Percentiles rank a stretch among this genome's conserved stretches.
These are phyloP conservation scores for Aureobasidium sp. DNA, from an alignment of 2,329 filamentous ascomycete species.

Conservation along the genomic window DNA sequence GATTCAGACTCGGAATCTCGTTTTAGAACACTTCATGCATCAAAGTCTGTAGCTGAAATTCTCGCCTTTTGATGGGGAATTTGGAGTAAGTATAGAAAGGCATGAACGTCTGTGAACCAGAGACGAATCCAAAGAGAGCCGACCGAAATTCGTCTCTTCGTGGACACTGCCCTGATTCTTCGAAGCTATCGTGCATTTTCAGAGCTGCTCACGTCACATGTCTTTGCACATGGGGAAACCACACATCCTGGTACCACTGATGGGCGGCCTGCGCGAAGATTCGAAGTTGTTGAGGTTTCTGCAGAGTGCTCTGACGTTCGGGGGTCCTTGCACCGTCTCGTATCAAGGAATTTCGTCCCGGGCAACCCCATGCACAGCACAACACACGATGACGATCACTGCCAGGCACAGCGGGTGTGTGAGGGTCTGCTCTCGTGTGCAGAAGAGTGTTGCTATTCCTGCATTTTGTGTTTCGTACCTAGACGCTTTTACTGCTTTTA, in stretches of 20 bases:
- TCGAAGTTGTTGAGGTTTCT: slow-evolving; percentile 8
- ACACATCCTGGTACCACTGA: neutral
- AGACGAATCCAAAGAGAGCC: too few relatives aligned
- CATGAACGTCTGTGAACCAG: too few relatives aligned
- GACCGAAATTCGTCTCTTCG: neutral
- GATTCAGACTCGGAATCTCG: too few relatives aligned
- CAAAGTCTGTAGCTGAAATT: too few relatives aligned
- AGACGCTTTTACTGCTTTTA: neutral
- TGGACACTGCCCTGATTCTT: neutral
- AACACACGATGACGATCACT: neutral
- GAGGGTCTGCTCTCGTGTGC: neutral
- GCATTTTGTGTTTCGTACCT: neutral
- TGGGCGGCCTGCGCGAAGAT: neutral
- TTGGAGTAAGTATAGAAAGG: too few relatives aligned
- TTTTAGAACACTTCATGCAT: too few relatives aligned
- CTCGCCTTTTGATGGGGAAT: too few relatives aligned
- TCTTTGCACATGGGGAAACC: neutral
- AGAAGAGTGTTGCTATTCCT: neutral
- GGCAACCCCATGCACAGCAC: slow-evolving; percentile 10
- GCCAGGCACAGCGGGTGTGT: neutral
- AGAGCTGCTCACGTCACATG: neutral
- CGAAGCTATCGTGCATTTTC: neutral
- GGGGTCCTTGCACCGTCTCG: neutral
- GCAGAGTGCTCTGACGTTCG: slow-evolving; percentile 4
- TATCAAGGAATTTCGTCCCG: slow-evolving; percentile 1